Evolutionary conservation across 331 rosid species (phyloP).

Genomic region (Rhamnella rubrinervis): DNA sequence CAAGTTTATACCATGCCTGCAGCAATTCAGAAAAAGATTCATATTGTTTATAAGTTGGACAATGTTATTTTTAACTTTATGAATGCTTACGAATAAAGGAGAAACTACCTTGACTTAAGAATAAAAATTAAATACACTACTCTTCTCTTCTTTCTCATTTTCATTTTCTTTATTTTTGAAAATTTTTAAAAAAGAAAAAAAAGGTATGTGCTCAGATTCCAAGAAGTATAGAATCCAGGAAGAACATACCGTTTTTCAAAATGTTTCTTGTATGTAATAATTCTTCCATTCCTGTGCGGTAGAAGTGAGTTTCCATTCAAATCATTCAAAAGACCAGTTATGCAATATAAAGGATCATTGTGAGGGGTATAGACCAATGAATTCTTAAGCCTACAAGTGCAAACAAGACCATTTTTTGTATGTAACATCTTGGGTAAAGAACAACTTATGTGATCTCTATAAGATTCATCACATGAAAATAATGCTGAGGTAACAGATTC

Average conservation of each 20-base stretch:
- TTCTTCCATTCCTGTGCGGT: constrained; percentile 32
- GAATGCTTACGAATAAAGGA: not conserved
- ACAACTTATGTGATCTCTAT: constrained; percentile 24
- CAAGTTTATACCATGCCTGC: constrained; percentile 58
- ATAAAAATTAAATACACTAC: not conserved
- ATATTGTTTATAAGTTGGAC: not conserved
- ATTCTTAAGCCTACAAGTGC: constrained; percentile 52
- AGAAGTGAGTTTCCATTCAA: constrained; percentile 61
- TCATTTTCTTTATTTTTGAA: not conserved
- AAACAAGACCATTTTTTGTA: constrained; percentile 46
- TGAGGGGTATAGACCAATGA: constrained; percentile 79
- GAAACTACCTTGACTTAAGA: not conserved
- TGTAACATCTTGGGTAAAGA: constrained; percentile 21
- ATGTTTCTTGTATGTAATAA: constrained; percentile 56
- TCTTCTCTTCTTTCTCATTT: not conserved
- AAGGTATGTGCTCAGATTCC: not conserved
- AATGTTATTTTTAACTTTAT: not conserved
- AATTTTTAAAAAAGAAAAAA: not conserved
- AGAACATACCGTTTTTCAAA: constrained; percentile 43
- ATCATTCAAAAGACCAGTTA: constrained; percentile 34
- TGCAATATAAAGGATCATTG: constrained; percentile 47
- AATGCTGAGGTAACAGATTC: constrained; percentile 35
- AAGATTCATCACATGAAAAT: constrained; percentile 20
- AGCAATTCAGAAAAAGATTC: constrained; percentile 23
- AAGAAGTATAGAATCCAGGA: not conserved